Percentiles rank a stretch among this genome's conserved stretches.
These are phyloP conservation scores for Juglanconis juglandina DNA, from an alignment of 2,329 filamentous ascomycete genomes.

Conservation along the genomic window DNA sequence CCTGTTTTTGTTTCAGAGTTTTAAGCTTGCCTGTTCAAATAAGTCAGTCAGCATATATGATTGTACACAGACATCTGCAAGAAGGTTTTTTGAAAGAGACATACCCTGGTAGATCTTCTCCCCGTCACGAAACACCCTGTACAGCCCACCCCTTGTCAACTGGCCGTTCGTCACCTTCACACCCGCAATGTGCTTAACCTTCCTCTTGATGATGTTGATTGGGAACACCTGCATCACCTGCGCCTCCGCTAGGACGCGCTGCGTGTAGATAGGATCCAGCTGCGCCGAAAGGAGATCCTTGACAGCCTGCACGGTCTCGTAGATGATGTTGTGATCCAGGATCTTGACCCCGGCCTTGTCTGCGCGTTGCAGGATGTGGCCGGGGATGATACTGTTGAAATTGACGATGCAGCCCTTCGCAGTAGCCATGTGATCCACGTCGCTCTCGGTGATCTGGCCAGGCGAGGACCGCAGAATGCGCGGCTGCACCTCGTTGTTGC, in stretches of 20 bases:
- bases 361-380: slow-evolving; percentile 66
- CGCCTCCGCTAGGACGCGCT: slow-evolving; percentile 79
- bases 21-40: slow-evolving; percentile 63
- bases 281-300: slow-evolving; percentile 65
- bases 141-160: slow-evolving; percentile 60
- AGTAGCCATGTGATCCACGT: slow-evolving; percentile 80
- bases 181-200: slow-evolving; percentile 75
- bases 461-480: slow-evolving; percentile 74
- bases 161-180: slow-evolving; percentile 81
- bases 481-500: slow-evolving; percentile 78
- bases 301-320: slow-evolving; percentile 72
- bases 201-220: slow-evolving; percentile 72
- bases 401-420: slow-evolving; percentile 76
- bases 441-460: slow-evolving; percentile 77
- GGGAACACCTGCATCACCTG: slow-evolving; percentile 80
- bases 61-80: background rate
- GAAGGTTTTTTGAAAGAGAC: slow-evolving; percentile 26
- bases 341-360: slow-evolving; percentile 70
- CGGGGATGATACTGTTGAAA: slow-evolving; percentile 74
- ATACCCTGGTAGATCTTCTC: slow-evolving; percentile 78
- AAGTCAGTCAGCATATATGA: slow-evolving; percentile 19
- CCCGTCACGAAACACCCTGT: slow-evolving; percentile 68
- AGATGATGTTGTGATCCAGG: slow-evolving; percentile 83
- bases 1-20: slow-evolving; percentile 88
- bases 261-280: slow-evolving; percentile 63